Evolutionary conservation across 345 rosid genomes (phyloP), one percentile per base, ranked within the genome.

Genomic region (Psidium friedrichsthalianum): DNA sequence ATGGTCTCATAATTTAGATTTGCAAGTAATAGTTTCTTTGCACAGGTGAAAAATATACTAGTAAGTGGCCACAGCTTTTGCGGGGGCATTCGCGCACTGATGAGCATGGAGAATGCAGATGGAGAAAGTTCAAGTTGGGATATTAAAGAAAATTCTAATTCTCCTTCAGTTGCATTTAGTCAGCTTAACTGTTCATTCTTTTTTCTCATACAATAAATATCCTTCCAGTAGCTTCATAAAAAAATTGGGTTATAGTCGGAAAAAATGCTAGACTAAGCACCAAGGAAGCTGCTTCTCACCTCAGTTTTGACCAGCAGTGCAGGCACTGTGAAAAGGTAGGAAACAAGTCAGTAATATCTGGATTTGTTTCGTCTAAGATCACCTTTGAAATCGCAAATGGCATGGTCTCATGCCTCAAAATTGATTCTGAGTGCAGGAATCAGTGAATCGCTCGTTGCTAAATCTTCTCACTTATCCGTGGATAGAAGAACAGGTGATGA

Each of bases 1-100:
- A 32, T 25, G 55, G 56, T 52, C 36, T 82, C 20, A 51, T 49
- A n/a, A 14, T 47, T 51, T 20, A 56, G 52, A 49, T 85, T 61
- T 42, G 32, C 22, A 18, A 85, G 24, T 85, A 52, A 51, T 24
- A 59, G 56, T 36, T 84, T 80, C 29, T 49, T 82, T 86, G 88
- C 64, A 86, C 94, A 98, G 99, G 99, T 98, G 84, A 95, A 93
- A 88, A 96, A 98, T 88, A 93, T 98, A 88, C 91, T 98, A 84
- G 93, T 98, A 24, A 76, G 94, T 84, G 99, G 99, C 84, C 99
- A 98, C 91, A 98, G 99, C 91, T 84, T 96, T 44, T 98, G 99
- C 56, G 98, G 99, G 85, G 99, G 99, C 84, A 98, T 98, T 86
- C 98, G 90, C 55, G 99, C 99, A 42, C 95, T 98, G 80, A 96